Base-by-base conservation (phyloP, 129 eudicot genomes). In the Lactuca saligna region DNA sequence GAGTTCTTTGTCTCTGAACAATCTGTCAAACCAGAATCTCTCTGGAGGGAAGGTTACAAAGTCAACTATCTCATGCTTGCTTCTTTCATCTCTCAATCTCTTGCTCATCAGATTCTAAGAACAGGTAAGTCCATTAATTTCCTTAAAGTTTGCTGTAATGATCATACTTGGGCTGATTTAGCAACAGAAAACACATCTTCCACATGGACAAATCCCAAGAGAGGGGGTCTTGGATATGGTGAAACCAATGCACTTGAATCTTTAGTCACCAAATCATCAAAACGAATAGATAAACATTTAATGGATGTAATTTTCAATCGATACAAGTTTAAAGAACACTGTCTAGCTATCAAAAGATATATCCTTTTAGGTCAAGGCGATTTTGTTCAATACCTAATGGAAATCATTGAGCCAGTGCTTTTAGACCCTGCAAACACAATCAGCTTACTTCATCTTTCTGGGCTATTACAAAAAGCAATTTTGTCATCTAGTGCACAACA, bases 101-200 rank as follows among this genome's bases (percentile, higher is more conserved):
- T 91, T 75, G 96, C 96, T 33, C 79, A 82, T 53, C 84, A 86
- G 7, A 88, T 91, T 37, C 38, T 91, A 65, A 85, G 97, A 82
- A 88, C 96, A 0, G 97, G 97, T 51, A 91, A 91, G 77, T 91
- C 97, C 1, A 91, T 91, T 66, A 91, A 91, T 66, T 91, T 91
- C 38, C 90, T 91, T 48, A 76, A 84, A 66, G 97, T 91, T 61
- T 91, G 97, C 68, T 91, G 97, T 65, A 88, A 91, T 65, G 96
- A 91, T 77, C 78, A 75, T 66, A 91, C 88, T 69, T 91, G 88
- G 96, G 88, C 92, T 54, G 88, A 83, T 66, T 83, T 90, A 68
- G 96, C 96, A 32, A 77, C 83, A 13, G 91, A 85, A 58, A 87
- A 86, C 34, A 82, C 83, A 51, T 75, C 81, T 20, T 83, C 80